Conservation (phyloP, 2,329 filamentous ascomycete species). For the Gaeumannomyces tritici region DNA sequence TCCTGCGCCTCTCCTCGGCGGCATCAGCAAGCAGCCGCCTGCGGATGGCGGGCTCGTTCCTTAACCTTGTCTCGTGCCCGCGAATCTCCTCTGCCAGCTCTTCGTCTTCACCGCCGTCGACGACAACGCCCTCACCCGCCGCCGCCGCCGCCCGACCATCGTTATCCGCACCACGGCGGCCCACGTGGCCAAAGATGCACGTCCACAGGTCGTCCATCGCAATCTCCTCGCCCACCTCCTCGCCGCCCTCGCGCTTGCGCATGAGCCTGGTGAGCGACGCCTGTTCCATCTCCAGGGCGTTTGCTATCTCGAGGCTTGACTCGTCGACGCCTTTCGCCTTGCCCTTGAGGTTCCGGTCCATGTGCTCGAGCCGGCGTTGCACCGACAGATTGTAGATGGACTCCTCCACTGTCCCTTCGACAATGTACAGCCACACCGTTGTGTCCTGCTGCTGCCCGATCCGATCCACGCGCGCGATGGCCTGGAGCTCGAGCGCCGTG, state of each 20-base stretch:
- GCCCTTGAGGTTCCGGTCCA: constrained; percentile 36
- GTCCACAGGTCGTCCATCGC: constrained; percentile 74
- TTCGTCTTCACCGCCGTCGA: neutral
- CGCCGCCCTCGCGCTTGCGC: constrained; percentile 54
- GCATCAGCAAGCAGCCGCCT: constrained; percentile 36
- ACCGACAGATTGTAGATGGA: constrained; percentile 85
- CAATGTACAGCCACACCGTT: constrained; percentile 89
- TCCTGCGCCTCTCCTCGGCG: constrained; percentile 21
- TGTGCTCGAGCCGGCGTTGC: constrained; percentile 66
- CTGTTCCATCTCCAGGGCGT: constrained; percentile 73
- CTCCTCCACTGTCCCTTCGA: constrained; percentile 86
- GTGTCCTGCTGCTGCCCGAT: constrained; percentile 86
- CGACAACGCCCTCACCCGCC: too few relatives aligned
- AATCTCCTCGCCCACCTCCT: constrained; percentile 70
- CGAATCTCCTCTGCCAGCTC: neutral
- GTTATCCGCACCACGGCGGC: neutral
- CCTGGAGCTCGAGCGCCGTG: constrained; percentile 86
- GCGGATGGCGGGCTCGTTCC: constrained; percentile 10
- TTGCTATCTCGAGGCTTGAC: constrained; percentile 63
- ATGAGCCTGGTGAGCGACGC: constrained; percentile 62
- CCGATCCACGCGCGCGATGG: constrained; percentile 87
- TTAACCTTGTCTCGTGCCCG: constrained; percentile 3
- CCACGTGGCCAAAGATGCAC: constrained; percentile 68
- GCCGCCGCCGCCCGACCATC: too few relatives aligned
- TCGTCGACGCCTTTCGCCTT: constrained; percentile 16